phyloP scores from a whole-genome alignment of 805 yeast species.

The Lachancea thermotolerans region DNA sequence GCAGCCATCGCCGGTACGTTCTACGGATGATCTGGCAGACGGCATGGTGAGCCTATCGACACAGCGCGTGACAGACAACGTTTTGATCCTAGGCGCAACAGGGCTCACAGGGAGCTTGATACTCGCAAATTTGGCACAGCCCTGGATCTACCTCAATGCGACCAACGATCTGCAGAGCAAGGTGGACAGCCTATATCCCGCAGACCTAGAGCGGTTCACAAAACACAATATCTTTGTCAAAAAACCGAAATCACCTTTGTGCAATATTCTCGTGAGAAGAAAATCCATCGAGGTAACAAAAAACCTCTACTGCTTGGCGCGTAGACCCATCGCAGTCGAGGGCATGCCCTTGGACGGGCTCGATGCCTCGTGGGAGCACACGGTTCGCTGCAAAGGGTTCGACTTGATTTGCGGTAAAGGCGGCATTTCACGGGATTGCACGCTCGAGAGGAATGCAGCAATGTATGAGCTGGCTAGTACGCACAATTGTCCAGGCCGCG shows the following conservation, averaged over 20 bases:
- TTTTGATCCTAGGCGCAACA: conserved; percentile 17
- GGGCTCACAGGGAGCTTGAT: conserved; percentile 18
- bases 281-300: conserved; percentile 4
- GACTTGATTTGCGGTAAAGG: not conserved
- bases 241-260: conserved; percentile 1
- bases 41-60: not conserved
- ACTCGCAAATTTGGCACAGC: conserved; percentile 11
- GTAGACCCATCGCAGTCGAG: conserved; percentile 1
- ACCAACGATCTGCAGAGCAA: conserved; percentile 5
- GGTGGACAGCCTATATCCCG: not conserved
- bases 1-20: not conserved
- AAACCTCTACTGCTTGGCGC: conserved; percentile 10
- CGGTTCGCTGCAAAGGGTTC: conserved; percentile 1
- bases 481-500: not conserved
- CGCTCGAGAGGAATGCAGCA: not conserved
- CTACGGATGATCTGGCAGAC: not conserved
- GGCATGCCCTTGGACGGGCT: not conserved
- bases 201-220: not conserved
- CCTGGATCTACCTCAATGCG: conserved; percentile 5
- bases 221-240: not conserved
- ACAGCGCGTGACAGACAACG: conserved; percentile 1
- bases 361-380: conserved; percentile 6
- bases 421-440: not conserved
- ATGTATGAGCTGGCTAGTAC: not conserved
- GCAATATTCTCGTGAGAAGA: conserved; percentile 1